A percentile compares a stretch with the other conserved stretches of the same genome.
Conservation (phyloP, 73 alveolate species). For the Stentor coeruleus region DNA sequence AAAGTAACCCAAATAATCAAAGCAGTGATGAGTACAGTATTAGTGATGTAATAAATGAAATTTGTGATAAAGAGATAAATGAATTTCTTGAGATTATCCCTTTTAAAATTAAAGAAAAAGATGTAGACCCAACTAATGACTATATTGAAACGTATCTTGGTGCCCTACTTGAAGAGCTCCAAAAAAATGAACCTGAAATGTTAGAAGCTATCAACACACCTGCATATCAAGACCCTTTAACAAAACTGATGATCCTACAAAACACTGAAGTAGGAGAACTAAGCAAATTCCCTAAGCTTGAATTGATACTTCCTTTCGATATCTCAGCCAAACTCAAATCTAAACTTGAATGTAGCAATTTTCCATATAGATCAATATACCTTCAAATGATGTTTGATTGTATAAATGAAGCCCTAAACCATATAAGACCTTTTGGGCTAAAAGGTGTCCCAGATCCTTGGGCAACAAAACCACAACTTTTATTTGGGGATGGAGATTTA, state of each 20-base stretch:
- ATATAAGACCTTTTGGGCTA: constrained; percentile 48
- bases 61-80: too few species aligned
- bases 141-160: background rate
- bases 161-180: background rate
- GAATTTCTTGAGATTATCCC: too few species aligned
- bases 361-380: background rate
- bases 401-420: constrained; percentile 47
- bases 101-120: too few species aligned
- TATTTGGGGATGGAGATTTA: constrained; percentile 32
- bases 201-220: constrained; percentile 13
- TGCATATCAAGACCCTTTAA: constrained; percentile 8
- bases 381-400: constrained; percentile 47
- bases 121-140: background rate
- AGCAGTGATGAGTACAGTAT: too few species aligned
- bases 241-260: background rate
- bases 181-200: background rate
- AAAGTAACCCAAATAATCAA: too few species aligned
- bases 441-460: constrained; percentile 57
- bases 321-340: background rate
- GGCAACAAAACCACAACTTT: constrained; percentile 32
- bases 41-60: too few species aligned
- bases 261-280: background rate
- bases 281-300: background rate
- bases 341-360: background rate
- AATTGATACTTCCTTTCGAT: background rate